Evolutionary conservation across 805 yeast species (phyloP), one percentile per base, ranked within the genome.

Genomic region (Ogataea paraovalis): DNA sequence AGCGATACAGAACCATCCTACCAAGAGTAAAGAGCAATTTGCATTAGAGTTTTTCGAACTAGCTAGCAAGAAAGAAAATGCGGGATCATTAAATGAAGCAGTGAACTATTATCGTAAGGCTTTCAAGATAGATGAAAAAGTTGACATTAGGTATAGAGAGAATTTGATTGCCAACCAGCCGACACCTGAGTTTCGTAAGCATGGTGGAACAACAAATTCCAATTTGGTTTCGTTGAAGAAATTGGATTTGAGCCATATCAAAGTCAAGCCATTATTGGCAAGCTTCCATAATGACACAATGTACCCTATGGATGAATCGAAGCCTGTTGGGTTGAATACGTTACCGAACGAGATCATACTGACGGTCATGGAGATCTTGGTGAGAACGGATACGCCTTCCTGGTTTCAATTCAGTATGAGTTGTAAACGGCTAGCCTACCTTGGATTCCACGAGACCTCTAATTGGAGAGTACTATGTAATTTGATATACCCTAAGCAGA

Each of bases 61-160:
- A 43, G 97, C 89, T 2, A 78, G 83, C 0, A 79, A 75, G 42
- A 83, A 83, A 58, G 97, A 90, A 65, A 69, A 76, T 30, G 76
- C 72, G 43, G 96, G 96, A 0, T 71, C 80, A 51, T 74, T 89
- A 79, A 75, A 87, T n/a, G 96, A 89, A 58, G 96, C 96, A 1
- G 80, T 87, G 23, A 77, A 71, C 42, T 75, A 68, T 53, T 90
- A 90, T 65, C 71, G 95, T 51, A 73, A 75, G 52, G 96, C 97
- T 2, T 76, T 82, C 62, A 80, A 76, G 56, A 64, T 81, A n/a
- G 69, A 67, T 50, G 65, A 59, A 13, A 74, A 74, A 47, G 90
- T 90, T 4, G 96, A 90, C 60, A 67, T 76, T 42, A 64, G 78
- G 20, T 88, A 88, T 62, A 72, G 96, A 43, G 74, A 78, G 52